Base-by-base conservation (phyloP, 2,329 filamentous ascomycete species). In the Lecanoromycetidae sp. region DNA sequence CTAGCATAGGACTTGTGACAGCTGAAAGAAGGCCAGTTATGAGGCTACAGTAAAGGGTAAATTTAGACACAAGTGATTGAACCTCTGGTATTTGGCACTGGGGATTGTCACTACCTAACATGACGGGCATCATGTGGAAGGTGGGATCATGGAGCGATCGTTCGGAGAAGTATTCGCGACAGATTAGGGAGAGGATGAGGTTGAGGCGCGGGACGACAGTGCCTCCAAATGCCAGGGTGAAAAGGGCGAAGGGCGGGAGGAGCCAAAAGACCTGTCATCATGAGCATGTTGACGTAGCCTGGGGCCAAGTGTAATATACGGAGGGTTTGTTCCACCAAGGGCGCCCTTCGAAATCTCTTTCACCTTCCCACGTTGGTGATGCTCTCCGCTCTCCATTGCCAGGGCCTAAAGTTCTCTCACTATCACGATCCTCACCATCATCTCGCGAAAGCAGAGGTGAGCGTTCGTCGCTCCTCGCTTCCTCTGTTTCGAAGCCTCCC, bases 181-280 rank as follows among this genome's bases (percentile, higher is more conserved):
- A 98, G 44, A 96, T 77, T 23, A 98, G 72, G 49, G 81, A 75
- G 52, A 94, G 72, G 52, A 94, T 86, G 65, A 95, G 67, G 59
- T 94, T 94, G 52, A 94, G 72, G 62, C 84, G 91, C 8, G 90
- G 88, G 7, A 95, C 85, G 6, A 91, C 71, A 5, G 85, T 76
- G 48, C 86, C 87, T 26, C 90, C 91, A 63, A 91, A 90, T 0
- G 88, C 87, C 45, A 93, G 69, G 0, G 87, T 86, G 60, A 87
- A 90, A 36, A 94, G 65, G 47, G 84, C 72, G 63, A 88, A 91
- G 0, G 87, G 84, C 0, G 76, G 77, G 6, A 96, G 63, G 4
- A 96, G 71, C 85, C 87, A 96, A 63, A 74, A 85, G 44, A 93
- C 77, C 84, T 47, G 22, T 15, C 6, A 10, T 23, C n/a, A 10